A percentile compares a stretch with the other conserved stretches of the same genome.
phyloP scores from a whole-genome alignment of 1,284 basidiomycete genomes.

The Tranzscheliella williamsii region DNA sequence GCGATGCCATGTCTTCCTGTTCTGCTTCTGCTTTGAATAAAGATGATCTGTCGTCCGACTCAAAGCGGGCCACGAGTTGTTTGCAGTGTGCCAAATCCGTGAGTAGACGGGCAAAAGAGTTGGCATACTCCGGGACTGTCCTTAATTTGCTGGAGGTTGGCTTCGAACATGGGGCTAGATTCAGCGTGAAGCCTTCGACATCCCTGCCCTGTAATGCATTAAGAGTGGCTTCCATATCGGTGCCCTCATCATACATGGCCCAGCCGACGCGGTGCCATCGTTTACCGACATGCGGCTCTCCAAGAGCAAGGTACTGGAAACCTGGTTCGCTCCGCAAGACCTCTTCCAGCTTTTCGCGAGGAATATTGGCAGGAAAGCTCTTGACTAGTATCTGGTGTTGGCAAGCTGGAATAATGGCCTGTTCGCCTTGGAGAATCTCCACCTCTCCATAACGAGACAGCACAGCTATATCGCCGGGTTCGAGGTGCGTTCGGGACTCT shows the following conservation, averaged over 20 bases:
- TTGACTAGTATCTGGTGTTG: slow-evolving; percentile 48
- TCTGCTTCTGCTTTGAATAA: slow-evolving; percentile 25
- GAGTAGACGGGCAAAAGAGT: slow-evolving; percentile 40
- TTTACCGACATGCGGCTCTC: slow-evolving; percentile 51
- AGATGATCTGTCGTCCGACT: slow-evolving; percentile 41
- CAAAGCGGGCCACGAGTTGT: slow-evolving; percentile 35
- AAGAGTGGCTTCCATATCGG: slow-evolving; percentile 41
- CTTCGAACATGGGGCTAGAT: slow-evolving; percentile 46
- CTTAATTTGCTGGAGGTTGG: slow-evolving; percentile 45
- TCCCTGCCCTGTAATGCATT: slow-evolving; percentile 37
- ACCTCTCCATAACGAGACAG: slow-evolving; percentile 36
- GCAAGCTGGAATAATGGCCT: slow-evolving; percentile 40
- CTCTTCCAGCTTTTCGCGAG: slow-evolving; percentile 40
- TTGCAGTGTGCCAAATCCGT: slow-evolving; percentile 46
- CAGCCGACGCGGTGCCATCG: slow-evolving; percentile 50
- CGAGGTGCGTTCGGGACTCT: slow-evolving; percentile 16
- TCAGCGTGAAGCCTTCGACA: slow-evolving; percentile 43
- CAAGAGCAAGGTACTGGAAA: slow-evolving; percentile 52
- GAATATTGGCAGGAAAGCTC: slow-evolving; percentile 40
- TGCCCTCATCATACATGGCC: slow-evolving; percentile 47
- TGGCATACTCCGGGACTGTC: slow-evolving; percentile 45
- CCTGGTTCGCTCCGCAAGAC: slow-evolving; percentile 39
- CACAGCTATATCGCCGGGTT: slow-evolving; percentile 20
- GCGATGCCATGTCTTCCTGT: slow-evolving; percentile 2
- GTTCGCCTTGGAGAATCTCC: slow-evolving; percentile 22